Conservation (phyloP, 2,329 filamentous ascomycete genomes). For the Phaeosphaeriaceae sp. region DNA sequence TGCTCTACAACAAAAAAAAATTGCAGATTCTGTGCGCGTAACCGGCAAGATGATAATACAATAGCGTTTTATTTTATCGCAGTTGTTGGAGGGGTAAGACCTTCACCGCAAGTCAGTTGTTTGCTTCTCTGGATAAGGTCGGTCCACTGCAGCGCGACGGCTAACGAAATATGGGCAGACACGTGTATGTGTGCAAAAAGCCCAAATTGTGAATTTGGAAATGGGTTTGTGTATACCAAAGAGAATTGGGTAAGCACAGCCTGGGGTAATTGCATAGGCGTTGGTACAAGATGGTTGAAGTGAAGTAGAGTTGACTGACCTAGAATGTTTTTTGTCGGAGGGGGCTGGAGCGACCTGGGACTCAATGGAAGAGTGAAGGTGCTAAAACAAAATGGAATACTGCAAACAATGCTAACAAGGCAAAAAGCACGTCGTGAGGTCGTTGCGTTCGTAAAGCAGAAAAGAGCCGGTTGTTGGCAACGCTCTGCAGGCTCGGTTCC, state of each 20-base stretch:
- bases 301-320: conserved; percentile 19
- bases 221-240: background rate
- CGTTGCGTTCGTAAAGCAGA: conserved; percentile 49
- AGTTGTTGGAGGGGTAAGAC: conserved; percentile 23
- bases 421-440: conserved; percentile 50
- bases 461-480: conserved; percentile 26
- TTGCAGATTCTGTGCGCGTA: conserved; percentile 39
- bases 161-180: conserved; percentile 35
- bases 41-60: conserved; percentile 32
- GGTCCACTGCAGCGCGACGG: conserved; percentile 24
- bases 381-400: conserved; percentile 40
- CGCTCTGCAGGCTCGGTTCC: conserved; percentile 40
- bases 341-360: conserved; percentile 17
- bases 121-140: conserved; percentile 34
- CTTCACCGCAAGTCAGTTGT: conserved; percentile 46
- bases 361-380: conserved; percentile 13
- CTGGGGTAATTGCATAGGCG: background rate
- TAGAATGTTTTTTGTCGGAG: conserved; percentile 18
- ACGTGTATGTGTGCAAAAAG: conserved; percentile 44
- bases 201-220: conserved; percentile 8
- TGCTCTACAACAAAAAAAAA: conserved; percentile 35
- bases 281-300: conserved; percentile 4
- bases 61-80: conserved; percentile 34
- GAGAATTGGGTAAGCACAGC: too few relatives aligned
- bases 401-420: conserved; percentile 49